Conservation (phyloP, 345 rosid species). For the Lumnitzera littorea region DNA sequence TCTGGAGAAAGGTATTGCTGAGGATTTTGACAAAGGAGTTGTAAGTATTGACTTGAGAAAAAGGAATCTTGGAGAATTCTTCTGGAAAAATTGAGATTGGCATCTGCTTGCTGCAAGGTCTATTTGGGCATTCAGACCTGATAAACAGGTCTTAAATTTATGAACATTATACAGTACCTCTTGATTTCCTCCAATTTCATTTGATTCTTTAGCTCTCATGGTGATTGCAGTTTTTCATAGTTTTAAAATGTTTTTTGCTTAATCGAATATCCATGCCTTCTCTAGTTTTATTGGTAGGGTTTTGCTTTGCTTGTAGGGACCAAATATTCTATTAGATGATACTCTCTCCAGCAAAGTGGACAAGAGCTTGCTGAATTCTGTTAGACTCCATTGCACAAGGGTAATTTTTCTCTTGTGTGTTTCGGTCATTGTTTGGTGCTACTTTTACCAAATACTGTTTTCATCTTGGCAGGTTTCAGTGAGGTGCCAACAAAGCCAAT, state of each 20-base stretch:
- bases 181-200: neutral
- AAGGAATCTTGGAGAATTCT: conserved; percentile 91
- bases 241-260: too few relatives aligned
- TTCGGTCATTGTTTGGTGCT: conserved; percentile 8
- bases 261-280: too few relatives aligned
- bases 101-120: conserved; percentile 96
- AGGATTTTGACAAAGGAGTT: conserved; percentile 79
- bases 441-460: conserved; percentile 5
- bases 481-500: conserved; percentile 99
- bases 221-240: too few relatives aligned
- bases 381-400: conserved; percentile 96
- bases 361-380: conserved; percentile 68
- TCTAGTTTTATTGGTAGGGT: too few relatives aligned
- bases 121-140: conserved; percentile 99
- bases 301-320: conserved; percentile 44
- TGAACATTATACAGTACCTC: neutral
- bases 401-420: conserved; percentile 24
- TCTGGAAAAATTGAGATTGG: conserved; percentile 90
- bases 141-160: conserved; percentile 60
- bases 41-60: conserved; percentile 87
- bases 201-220: neutral
- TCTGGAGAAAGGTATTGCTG: conserved; percentile 92
- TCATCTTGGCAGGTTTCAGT: conserved; percentile 63
- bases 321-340: conserved; percentile 86
- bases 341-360: conserved; percentile 95